Conservation (phyloP, 2,329 filamentous ascomycete genomes). For the Coniochaeta sp. region DNA sequence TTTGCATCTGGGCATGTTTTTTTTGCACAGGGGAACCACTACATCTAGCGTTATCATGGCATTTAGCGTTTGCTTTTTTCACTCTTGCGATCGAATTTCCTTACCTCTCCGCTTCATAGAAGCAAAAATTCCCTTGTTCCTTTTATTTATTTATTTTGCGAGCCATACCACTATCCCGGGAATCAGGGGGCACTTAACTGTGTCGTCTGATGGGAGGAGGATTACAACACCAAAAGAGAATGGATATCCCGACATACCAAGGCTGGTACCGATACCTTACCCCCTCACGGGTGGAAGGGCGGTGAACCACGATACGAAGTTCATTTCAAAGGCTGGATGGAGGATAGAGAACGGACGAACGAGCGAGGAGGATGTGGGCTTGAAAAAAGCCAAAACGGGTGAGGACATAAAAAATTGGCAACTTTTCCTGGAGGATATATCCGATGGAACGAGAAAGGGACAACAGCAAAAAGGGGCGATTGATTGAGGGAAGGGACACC, state of each 20-base stretch:
- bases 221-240: constrained; percentile 13
- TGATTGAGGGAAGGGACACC: too few relatives aligned
- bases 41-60: constrained; percentile 2
- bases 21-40: constrained; percentile 1
- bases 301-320: too few relatives aligned
- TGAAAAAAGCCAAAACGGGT: constrained; percentile 1
- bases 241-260: too few relatives aligned
- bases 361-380: neutral
- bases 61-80: constrained; percentile 3
- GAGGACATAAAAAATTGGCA: constrained; percentile 12
- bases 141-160: constrained; percentile 13
- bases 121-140: constrained; percentile 7
- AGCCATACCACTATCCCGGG: constrained; percentile 8
- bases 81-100: neutral
- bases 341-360: neutral
- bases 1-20: constrained; percentile 1
- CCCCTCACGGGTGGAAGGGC: too few relatives aligned
- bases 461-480: constrained; percentile 5
- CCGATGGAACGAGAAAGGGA: constrained; percentile 2
- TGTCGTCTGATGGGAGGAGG: neutral
- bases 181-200: constrained; percentile 4
- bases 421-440: constrained; percentile 4
- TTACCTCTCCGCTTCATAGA: neutral
- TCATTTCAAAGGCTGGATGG: neutral
- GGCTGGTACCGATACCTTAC: neutral